Conservation (phyloP, 129 eudicot genomes). For the Centaurea solstitialis region DNA sequence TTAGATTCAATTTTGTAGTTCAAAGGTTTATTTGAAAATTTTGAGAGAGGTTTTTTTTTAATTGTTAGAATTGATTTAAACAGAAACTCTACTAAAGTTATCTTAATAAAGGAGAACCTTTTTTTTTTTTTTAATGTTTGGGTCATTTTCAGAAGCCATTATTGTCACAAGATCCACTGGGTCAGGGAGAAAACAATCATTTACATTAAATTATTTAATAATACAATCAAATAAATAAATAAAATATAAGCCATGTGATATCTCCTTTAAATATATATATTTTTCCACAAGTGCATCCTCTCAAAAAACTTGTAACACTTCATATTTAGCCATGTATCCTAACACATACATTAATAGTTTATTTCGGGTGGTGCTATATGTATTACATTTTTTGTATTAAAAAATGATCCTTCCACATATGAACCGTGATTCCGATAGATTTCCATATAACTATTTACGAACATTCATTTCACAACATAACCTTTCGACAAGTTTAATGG, state of each 20-base stretch:
- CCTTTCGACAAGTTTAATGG: background rate
- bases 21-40: conserved; percentile 46
- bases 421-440: background rate
- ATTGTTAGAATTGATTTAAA: conserved; percentile 34
- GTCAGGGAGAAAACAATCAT: background rate
- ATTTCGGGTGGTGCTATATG: too few relatives aligned
- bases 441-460: background rate
- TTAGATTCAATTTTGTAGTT: conserved; percentile 38
- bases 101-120: background rate
- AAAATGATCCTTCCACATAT: background rate
- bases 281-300: background rate
- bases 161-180: background rate
- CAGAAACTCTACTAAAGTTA: background rate
- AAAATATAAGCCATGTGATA: background rate
- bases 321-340: background rate
- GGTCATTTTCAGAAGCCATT: conserved; percentile 22
- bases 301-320: background rate
- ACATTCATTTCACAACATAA: background rate
- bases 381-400: too few relatives aligned
- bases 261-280: background rate
- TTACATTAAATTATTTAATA: background rate
- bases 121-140: too few relatives aligned
- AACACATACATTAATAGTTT: background rate
- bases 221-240: background rate
- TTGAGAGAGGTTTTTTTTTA: conserved; percentile 25